Evolutionary conservation across 306 rosid genomes (phyloP).

Genomic region (Mimosa bimucronata): DNA sequence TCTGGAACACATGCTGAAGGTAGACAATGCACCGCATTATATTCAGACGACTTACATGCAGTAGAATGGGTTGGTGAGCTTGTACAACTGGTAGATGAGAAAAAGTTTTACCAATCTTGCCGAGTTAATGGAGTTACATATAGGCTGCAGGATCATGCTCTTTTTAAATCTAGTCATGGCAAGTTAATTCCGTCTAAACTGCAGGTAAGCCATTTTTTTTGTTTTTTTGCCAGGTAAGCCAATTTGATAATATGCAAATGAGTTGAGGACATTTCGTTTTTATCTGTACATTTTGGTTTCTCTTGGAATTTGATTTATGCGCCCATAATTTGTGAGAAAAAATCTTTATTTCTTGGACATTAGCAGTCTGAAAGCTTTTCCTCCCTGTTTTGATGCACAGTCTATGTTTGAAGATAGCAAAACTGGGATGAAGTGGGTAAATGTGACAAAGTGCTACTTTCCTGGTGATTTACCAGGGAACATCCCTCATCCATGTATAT

Average conservation of each 20-base stretch:
- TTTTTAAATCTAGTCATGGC: constrained; percentile 61
- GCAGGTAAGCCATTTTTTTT: constrained; percentile 78
- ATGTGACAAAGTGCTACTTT: constrained; percentile 73
- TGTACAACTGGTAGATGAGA: constrained; percentile 50
- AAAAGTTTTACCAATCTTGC: constrained; percentile 68
- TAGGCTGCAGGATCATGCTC: constrained; percentile 72
- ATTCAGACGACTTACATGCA: constrained; percentile 53
- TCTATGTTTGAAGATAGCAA: constrained; percentile 87
- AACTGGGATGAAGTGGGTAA: constrained; percentile 74
- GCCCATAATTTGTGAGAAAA: constrained; percentile 32
- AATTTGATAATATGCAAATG: constrained; percentile 10
- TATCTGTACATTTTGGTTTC: constrained; percentile 19
- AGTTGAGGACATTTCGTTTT: constrained; percentile 22
- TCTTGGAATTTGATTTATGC: constrained; percentile 14
- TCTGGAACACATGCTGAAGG: constrained; percentile 52
- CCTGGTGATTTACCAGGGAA: constrained; percentile 84
- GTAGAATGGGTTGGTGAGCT: constrained; percentile 81
- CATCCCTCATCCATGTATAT: constrained; percentile 62
- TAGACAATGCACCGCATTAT: constrained; percentile 44
- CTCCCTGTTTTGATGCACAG: constrained; percentile 58
- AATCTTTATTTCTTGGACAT: constrained; percentile 20
- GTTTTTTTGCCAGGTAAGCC: too few species aligned
- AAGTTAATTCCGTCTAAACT: constrained; percentile 74
- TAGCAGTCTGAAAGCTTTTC: constrained; percentile 22
- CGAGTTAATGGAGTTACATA: constrained; percentile 67